Evolutionary conservation across 352 stramenopile genomes (phyloP), one percentile per base, ranked within the genome.

Genomic region (Pythium dissimile): DNA sequence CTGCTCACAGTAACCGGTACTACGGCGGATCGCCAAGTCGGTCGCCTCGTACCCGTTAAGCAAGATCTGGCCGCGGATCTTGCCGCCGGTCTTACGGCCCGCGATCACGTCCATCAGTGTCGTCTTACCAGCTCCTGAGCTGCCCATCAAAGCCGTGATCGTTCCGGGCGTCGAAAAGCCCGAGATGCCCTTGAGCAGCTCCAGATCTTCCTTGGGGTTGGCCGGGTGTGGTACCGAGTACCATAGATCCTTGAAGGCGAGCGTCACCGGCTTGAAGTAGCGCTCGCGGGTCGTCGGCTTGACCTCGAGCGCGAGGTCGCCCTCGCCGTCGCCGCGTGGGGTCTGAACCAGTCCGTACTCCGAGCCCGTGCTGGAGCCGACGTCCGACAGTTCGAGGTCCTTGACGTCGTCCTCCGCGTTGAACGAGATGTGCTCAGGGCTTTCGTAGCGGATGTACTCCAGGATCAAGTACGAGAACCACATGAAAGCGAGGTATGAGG

Each of bases 21-120:
- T 37, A 5, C 73, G 71, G 15, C 67, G 71, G 21, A 80, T 78
- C 11, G 73, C 66, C 7, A 84, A 48, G 34, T 81, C 64, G 2
- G 67, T 77, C 7, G 70, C 75, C 64, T 93, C 84, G 54, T 91
- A 72, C 34, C 94, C 93, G 67, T 98, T 98, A 5, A 98, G 56
- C 1, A 60, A 42, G 9, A 98, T 89, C 12, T 96, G 43, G 21
- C 94, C 94, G 24, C 65, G 67, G 49, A 98, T 89, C 16, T 60
- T 77, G 21, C 95, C 94, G 13, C 75, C 77, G 5, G 77, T 94
- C 72, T 98, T 98, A 45, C 95, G 77, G 18, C 95, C 75, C 5
- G 94, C 89, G 44, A 99, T 92, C 5, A 98, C 92, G 67, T 98
- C 92, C 67, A 98, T 89, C 10, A 98, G 71, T 4, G 95, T 98